Evolutionary conservation across 179 eudicot species (phyloP).

Genomic region (Silene noctiflora): DNA sequence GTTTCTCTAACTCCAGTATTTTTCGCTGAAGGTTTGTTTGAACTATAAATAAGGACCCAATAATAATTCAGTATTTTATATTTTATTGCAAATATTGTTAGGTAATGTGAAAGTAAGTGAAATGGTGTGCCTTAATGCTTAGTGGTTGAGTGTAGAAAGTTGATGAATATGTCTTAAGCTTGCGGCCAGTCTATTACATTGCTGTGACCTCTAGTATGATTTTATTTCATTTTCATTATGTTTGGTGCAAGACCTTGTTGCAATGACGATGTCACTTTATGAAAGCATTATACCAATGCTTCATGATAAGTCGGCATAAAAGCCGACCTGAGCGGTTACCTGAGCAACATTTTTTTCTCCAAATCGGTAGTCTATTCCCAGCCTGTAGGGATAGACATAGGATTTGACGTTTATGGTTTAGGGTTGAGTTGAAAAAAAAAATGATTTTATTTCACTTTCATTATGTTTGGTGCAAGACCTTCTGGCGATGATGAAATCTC

Average conservation of each 20-base stretch:
- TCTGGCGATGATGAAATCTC: conserved; percentile 42
- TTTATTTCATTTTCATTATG: not conserved
- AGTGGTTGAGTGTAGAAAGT: too few species aligned
- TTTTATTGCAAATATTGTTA: too few species aligned
- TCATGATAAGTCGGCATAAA: conserved; percentile 34
- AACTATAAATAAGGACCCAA: too few species aligned
- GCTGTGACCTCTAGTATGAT: not conserved
- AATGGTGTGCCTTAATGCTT: too few species aligned
- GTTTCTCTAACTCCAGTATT: too few species aligned
- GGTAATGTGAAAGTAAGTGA: too few species aligned
- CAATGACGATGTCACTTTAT: conserved; percentile 32
- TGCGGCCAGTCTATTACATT: too few species aligned
- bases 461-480: not conserved
- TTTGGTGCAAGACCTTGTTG: conserved; percentile 21
- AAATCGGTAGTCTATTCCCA: not conserved
- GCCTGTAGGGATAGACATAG: not conserved
- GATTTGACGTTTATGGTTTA: not conserved
- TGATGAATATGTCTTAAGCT: too few species aligned
- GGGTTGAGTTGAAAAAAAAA: too few species aligned
- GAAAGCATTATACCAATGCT: conserved; percentile 30
- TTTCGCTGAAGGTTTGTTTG: too few species aligned
- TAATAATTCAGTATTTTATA: too few species aligned
- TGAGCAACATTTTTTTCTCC: conserved; percentile 27
- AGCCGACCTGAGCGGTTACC: conserved; percentile 58
- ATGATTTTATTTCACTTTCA: too few species aligned